Evolutionary conservation across 768 basidiomycete species (phyloP), one percentile per base, ranked within the genome.

Genomic region (Crepidotus variabilis): DNA sequence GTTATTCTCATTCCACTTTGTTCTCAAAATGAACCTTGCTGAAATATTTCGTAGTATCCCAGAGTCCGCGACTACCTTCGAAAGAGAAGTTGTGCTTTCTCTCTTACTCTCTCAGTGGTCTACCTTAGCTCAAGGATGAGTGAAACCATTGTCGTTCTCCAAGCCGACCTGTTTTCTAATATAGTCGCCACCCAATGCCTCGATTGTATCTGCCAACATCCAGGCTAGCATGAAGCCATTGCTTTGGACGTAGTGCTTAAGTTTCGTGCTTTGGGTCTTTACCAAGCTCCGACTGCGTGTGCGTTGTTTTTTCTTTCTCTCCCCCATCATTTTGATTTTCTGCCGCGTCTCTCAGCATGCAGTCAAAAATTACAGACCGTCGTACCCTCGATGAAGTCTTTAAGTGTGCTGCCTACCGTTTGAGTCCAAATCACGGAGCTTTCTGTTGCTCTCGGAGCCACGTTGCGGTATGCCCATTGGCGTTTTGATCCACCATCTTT

Each of bases 61-160:
- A 0, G 65, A 75, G 8, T 69, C 75, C 2, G 72, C 81, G 8
- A 74, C 82, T 0, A 48, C 75, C 0, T 73, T 82, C 46, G 81
- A 82, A 63, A 85, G 78, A 63, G 90, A 93, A 67, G 70, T 72
- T n/a, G 85, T 85, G 0, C 74, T 92, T 22, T 86, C 88, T 16
- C 78, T 79, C 43, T 92, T 93, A 71, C 89, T 89, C 72, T 75
- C 71, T 49, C 78, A 80, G 60, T 94, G 92, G 92, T 75, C 88
- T 46, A 74, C 20, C 83, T 87, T 63, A 90, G 62, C 69, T 90
- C 86, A 59, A 77, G 75, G 50, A 90, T 76, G 77, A 57, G 80
- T 75, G 65, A 82, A 88, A 47, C 84, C 78, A 51, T 86, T 83
- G 23, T 79, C 77, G 72, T 22, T 78, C 81, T 43, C 78, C 81